phyloP scores from a whole-genome alignment of 2,329 filamentous ascomycete species.

The Ceratocystis cacaofunesta region DNA sequence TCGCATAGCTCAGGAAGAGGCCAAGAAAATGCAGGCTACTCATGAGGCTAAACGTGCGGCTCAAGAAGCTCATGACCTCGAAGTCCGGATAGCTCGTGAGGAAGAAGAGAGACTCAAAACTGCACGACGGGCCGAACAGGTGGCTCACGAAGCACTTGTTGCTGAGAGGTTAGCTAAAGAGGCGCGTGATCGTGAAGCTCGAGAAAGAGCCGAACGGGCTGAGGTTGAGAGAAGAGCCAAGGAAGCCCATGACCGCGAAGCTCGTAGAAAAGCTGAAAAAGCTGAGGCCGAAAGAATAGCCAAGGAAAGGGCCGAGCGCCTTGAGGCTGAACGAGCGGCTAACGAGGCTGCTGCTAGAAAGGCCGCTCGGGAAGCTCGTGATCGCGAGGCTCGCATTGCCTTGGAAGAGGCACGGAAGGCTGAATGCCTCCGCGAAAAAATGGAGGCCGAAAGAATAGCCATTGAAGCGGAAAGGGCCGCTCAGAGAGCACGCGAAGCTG shows the following conservation, averaged over 20 bases:
- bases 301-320: neutral
- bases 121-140: neutral
- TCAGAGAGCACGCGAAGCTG: slow-evolving; percentile 20
- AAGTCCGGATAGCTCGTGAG: neutral
- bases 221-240: neutral
- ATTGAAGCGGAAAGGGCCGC: neutral
- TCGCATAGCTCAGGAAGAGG: neutral
- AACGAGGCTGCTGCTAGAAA: neutral
- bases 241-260: too few species aligned
- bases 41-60: neutral
- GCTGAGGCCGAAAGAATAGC: neutral
- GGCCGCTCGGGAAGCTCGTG: slow-evolving; percentile 26
- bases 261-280: neutral
- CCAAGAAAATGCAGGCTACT: neutral
- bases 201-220: neutral
- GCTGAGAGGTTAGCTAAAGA: neutral
- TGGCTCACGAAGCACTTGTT: neutral
- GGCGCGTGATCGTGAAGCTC: neutral
- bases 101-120: neutral
- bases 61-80: neutral
- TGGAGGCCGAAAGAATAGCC: slow-evolving; percentile 27
- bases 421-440: slow-evolving; percentile 27
- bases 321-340: neutral
- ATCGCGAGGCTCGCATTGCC: slow-evolving; percentile 23
- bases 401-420: slow-evolving; percentile 18